Conservation (phyloP, 2,329 filamentous ascomycete genomes). For the Aspergillus novoparasiticus region DNA sequence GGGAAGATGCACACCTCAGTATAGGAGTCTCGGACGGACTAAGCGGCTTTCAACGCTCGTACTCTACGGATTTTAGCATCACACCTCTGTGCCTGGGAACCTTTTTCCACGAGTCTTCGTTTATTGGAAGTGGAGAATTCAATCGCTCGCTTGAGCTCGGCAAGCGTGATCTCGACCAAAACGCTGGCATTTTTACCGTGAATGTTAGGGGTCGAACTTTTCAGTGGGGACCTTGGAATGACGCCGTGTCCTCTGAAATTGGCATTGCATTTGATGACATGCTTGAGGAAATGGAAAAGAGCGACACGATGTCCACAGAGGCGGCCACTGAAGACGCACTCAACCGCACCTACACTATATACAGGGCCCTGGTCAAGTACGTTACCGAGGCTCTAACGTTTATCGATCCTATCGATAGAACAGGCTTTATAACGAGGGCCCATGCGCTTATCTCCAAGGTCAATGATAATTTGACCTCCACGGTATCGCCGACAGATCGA, state of each 20-base stretch:
- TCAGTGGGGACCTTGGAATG: constrained; percentile 59
- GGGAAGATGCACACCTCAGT: constrained; percentile 2
- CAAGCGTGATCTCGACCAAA: constrained; percentile 47
- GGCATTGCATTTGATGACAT: constrained; percentile 39
- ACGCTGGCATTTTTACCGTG: constrained; percentile 43
- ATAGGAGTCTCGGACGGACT: constrained; percentile 45
- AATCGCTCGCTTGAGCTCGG: constrained; percentile 45
- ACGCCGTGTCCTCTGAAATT: constrained; percentile 54
- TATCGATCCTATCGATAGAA: constrained; percentile 57
- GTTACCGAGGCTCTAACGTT: constrained; percentile 54
- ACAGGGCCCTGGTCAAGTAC: constrained; percentile 53
- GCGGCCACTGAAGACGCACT: constrained; percentile 11
- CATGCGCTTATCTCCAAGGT: constrained; percentile 41
- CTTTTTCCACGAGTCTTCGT: constrained; percentile 59
- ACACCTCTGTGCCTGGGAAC: constrained; percentile 53
- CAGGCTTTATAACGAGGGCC: constrained; percentile 45
- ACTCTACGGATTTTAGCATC: constrained; percentile 57
- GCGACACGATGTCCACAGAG: constrained; percentile 5
- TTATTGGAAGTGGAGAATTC: constrained; percentile 61
- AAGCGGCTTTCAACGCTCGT: constrained; percentile 51
- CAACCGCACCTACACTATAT: constrained; percentile 21
- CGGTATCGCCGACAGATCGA: constrained; percentile 17
- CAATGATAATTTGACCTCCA: constrained; percentile 34
- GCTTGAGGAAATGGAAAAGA: constrained; percentile 24
- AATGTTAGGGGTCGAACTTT: constrained; percentile 35